Evolutionary conservation across 805 yeast species (phyloP).

Genomic region (Zygosaccharomyces gambellarensis): DNA sequence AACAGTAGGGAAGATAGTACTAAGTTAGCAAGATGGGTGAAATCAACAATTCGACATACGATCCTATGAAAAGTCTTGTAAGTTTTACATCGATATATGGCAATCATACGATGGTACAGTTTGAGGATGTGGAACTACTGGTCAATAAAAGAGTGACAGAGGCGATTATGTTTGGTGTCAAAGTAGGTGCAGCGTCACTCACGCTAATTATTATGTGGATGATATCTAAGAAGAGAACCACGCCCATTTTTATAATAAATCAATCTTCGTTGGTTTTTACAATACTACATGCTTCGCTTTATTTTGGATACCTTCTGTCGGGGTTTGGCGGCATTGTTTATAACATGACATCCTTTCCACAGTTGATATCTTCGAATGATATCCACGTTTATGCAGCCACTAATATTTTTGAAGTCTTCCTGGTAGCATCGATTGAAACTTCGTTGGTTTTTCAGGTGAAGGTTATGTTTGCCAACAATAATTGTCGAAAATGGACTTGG

Average conservation of each 20-base stretch:
- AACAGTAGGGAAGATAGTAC: slow-evolving; percentile 7
- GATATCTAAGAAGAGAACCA: slow-evolving; percentile 47
- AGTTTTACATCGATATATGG: slow-evolving; percentile 45
- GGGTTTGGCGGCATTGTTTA: slow-evolving; percentile 47
- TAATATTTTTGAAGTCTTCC: slow-evolving; percentile 52
- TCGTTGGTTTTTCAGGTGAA: slow-evolving; percentile 69
- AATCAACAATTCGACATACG: slow-evolving; percentile 21
- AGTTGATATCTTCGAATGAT: slow-evolving; percentile 35
- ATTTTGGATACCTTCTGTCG: slow-evolving; percentile 49
- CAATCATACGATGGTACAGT: slow-evolving; percentile 31
- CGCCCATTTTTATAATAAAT: slow-evolving; percentile 74
- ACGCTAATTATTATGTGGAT: slow-evolving; percentile 46
- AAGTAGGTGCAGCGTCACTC: slow-evolving; percentile 51
- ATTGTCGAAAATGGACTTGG: slow-evolving; percentile 40
- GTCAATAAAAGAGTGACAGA: slow-evolving; percentile 35
- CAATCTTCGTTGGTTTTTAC: slow-evolving; percentile 52
- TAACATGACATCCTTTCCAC: slow-evolving; percentile 44
- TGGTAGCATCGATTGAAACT: slow-evolving; percentile 56
- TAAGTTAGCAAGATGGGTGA: slow-evolving; percentile 6
- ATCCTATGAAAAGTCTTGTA: slow-evolving; percentile 28
- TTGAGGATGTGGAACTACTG: slow-evolving; percentile 41
- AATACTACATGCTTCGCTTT: slow-evolving; percentile 57
- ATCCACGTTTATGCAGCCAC: slow-evolving; percentile 55
- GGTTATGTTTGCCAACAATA: slow-evolving; percentile 62
- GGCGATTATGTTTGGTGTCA: slow-evolving; percentile 49